phyloP scores from a whole-genome alignment of 1,139 yeast genomes.

The Ogataea hybrid region DNA sequence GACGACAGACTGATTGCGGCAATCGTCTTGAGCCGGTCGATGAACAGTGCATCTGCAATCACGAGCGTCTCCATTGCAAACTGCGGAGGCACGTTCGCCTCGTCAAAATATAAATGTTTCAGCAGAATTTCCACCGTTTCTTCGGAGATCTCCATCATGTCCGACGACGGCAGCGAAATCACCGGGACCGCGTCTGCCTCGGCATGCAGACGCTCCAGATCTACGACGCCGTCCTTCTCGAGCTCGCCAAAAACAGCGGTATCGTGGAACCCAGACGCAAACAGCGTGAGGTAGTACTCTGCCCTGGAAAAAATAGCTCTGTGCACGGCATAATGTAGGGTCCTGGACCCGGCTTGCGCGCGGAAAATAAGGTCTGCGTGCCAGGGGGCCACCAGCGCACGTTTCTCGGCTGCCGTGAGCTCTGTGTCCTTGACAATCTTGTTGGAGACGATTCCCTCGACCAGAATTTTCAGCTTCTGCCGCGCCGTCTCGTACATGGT shows the following conservation, averaged over 20 bases:
- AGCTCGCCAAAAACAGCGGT: constrained; percentile 27
- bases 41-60: constrained; percentile 59
- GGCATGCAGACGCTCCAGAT: constrained; percentile 14
- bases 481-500: constrained; percentile 48
- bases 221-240: constrained; percentile 16
- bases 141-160: constrained; percentile 3
- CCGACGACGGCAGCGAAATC: constrained; percentile 24
- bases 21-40: constrained; percentile 62
- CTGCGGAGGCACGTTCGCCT: constrained; percentile 48
- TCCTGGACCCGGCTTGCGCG: constrained; percentile 27
- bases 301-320: constrained; percentile 58
- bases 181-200: constrained; percentile 31
- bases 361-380: constrained; percentile 46
- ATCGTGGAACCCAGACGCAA: constrained; percentile 43
- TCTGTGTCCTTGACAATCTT: constrained; percentile 28
- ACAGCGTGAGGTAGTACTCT: constrained; percentile 66
- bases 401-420: constrained; percentile 9
- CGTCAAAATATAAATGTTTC: constrained; percentile 60
- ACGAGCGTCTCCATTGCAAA: constrained; percentile 54
- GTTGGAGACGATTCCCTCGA: constrained; percentile 33
- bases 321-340: constrained; percentile 58
- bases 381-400: constrained; percentile 8
- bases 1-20: constrained; percentile 62
- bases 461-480: constrained; percentile 37
- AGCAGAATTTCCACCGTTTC: constrained; percentile 44